These are phyloP conservation scores for Fragaria nilgerrensis DNA, from an alignment of 306 rosid species.

Conservation along the genomic window DNA sequence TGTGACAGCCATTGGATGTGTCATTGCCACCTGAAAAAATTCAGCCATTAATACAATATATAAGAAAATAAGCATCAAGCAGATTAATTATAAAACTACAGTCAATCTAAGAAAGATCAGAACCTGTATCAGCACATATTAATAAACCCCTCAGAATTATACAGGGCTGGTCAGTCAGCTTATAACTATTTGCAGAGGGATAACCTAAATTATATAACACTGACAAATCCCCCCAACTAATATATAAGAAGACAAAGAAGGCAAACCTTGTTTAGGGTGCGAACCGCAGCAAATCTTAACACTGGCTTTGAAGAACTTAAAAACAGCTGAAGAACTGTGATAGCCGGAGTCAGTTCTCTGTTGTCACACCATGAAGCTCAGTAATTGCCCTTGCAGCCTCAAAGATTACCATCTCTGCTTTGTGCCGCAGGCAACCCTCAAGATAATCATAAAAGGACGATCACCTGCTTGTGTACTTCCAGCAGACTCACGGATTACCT, in stretches of 20 bases:
- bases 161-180: neutral
- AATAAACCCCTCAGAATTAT: neutral
- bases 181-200: neutral
- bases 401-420: slow-evolving; percentile 98
- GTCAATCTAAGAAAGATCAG: neutral
- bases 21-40: slow-evolving; percentile 89
- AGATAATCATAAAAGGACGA: slow-evolving; percentile 92
- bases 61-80: neutral
- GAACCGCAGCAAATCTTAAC: slow-evolving; percentile 98
- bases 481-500: slow-evolving; percentile 93
- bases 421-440: slow-evolving; percentile 98
- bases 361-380: slow-evolving; percentile 85
- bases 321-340: slow-evolving; percentile 97
- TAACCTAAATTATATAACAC: neutral
- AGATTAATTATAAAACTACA: neutral
- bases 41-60: slow-evolving; percentile 8
- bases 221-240: slow-evolving; percentile 14
- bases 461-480: slow-evolving; percentile 73
- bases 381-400: slow-evolving; percentile 99
- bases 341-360: slow-evolving; percentile 92
- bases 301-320: slow-evolving; percentile 98
- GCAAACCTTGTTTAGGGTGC: slow-evolving; percentile 91
- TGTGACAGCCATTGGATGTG: slow-evolving; percentile 98
- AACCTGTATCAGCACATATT: neutral
- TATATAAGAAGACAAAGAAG: neutral